Conservation (phyloP, 305 asterid species). For the Stenogyne calaminthoides region DNA sequence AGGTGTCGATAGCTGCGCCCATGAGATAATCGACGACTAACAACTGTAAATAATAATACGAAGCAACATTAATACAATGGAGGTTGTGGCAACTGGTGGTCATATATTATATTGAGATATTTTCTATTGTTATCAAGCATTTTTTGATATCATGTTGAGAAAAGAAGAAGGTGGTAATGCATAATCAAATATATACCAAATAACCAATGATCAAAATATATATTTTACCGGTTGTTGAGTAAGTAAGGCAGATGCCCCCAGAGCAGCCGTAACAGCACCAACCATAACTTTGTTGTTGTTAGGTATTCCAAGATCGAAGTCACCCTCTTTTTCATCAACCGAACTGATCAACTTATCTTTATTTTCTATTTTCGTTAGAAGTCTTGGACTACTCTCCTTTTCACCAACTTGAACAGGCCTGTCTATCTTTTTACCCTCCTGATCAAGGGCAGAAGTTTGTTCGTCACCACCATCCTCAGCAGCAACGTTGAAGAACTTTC, state of each 20-base stretch:
- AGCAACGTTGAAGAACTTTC: slow-evolving; percentile 63
- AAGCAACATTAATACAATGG: background rate
- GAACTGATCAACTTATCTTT: slow-evolving; percentile 31
- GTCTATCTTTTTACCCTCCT: slow-evolving; percentile 34
- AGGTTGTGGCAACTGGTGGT: background rate
- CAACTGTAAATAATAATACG: slow-evolving; percentile 14
- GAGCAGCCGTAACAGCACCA: slow-evolving; percentile 95
- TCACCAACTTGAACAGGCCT: slow-evolving; percentile 35
- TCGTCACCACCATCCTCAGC: slow-evolving; percentile 44
- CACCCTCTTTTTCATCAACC: slow-evolving; percentile 37
- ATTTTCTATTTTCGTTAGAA: slow-evolving; percentile 26
- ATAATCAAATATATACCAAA: slow-evolving; percentile 7
- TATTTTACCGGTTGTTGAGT: slow-evolving; percentile 63
- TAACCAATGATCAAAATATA: slow-evolving; percentile 11
- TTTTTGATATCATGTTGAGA: slow-evolving; percentile 12
- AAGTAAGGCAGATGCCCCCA: slow-evolving; percentile 93
- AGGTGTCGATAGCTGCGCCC: too few relatives aligned
- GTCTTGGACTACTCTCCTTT: slow-evolving; percentile 33
- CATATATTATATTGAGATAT: background rate
- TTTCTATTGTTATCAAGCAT: background rate
- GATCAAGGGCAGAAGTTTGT: slow-evolving; percentile 39
- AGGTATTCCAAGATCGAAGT: slow-evolving; percentile 40
- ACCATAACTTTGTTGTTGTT: slow-evolving; percentile 51
- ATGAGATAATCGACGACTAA: slow-evolving; percentile 2
- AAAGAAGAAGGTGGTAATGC: slow-evolving; percentile 26